phyloP scores from a whole-genome alignment of 495 filamentous ascomycete species.

The Tuber aestivum region DNA sequence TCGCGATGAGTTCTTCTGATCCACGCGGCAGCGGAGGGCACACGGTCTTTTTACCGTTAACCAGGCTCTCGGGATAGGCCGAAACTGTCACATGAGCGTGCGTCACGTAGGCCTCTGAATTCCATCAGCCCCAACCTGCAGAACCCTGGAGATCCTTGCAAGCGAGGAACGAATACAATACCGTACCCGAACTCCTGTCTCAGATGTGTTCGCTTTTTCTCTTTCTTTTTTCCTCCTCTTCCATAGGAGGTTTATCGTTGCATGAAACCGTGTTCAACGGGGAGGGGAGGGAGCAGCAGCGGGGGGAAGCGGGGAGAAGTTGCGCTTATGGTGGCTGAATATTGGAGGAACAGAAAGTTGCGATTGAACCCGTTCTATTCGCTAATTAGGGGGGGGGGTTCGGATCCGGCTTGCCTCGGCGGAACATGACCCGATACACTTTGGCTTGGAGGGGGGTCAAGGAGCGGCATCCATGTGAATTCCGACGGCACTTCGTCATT shows the following conservation, averaged over 20 bases:
- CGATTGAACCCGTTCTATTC: too few relatives aligned
- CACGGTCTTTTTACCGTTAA: constrained; percentile 6
- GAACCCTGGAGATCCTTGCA: constrained; percentile 14
- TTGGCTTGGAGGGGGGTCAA: neutral
- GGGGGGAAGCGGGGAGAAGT: neutral
- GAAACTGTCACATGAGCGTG: constrained; percentile 19
- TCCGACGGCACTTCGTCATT: neutral
- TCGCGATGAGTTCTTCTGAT: neutral
- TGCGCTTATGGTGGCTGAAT: neutral
- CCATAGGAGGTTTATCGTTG: neutral
- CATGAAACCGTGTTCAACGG: neutral
- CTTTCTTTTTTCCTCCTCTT: too few relatives aligned
- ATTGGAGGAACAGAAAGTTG: too few relatives aligned
- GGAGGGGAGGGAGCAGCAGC: neutral
- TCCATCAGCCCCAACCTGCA: neutral
- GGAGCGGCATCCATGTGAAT: neutral
- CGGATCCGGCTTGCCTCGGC: neutral
- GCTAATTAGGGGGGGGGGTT: neutral
- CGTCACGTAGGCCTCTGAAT: constrained; percentile 3
- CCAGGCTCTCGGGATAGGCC: constrained; percentile 20
- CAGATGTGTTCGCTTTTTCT: neutral
- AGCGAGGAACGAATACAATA: neutral
- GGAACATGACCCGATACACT: neutral
- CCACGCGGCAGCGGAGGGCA: neutral
- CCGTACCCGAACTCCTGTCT: neutral